Evolutionary conservation across 2,329 filamentous ascomycete species (phyloP).

Genomic region (Colletotrichum godetiae): DNA sequence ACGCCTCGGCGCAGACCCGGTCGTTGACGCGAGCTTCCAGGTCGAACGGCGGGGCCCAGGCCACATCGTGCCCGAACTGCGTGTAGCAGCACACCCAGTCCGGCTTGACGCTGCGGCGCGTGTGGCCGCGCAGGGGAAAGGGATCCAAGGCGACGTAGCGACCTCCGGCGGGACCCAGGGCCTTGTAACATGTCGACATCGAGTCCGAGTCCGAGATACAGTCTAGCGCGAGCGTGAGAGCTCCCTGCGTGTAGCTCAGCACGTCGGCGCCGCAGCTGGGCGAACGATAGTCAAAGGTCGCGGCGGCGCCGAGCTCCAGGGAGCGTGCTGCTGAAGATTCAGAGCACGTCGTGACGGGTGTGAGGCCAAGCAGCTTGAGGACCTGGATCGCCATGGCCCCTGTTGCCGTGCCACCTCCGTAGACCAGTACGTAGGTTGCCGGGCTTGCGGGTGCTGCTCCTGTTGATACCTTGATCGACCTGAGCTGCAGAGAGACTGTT

Average conservation of each 20-base stretch:
- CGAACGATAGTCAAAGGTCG: neutral
- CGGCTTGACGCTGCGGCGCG: constrained; percentile 37
- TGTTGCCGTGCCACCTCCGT: neutral
- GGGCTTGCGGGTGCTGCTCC: too few relatives aligned
- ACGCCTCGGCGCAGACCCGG: neutral
- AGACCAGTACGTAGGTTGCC: neutral
- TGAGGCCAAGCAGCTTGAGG: neutral
- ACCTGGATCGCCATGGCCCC: neutral
- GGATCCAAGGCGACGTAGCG: constrained; percentile 37
- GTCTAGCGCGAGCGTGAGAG: neutral
- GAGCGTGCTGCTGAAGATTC: too few relatives aligned
- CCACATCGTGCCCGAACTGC: constrained; percentile 19
- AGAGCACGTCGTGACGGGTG: neutral
- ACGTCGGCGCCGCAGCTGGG: neutral
- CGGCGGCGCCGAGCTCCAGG: neutral
- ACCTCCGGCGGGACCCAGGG: constrained; percentile 32
- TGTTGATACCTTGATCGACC: too few relatives aligned
- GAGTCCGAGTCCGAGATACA: constrained; percentile 7
- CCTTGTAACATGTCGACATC: constrained; percentile 37
- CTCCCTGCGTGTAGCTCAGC: neutral
- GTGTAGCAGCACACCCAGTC: constrained; percentile 39
- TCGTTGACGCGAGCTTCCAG: neutral
- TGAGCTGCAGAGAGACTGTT: neutral
- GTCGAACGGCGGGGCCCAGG: neutral
- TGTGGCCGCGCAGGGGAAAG: constrained; percentile 38